phyloP scores from a whole-genome alignment of 257 asterid genomes.

The Gardenia jasminoides region DNA sequence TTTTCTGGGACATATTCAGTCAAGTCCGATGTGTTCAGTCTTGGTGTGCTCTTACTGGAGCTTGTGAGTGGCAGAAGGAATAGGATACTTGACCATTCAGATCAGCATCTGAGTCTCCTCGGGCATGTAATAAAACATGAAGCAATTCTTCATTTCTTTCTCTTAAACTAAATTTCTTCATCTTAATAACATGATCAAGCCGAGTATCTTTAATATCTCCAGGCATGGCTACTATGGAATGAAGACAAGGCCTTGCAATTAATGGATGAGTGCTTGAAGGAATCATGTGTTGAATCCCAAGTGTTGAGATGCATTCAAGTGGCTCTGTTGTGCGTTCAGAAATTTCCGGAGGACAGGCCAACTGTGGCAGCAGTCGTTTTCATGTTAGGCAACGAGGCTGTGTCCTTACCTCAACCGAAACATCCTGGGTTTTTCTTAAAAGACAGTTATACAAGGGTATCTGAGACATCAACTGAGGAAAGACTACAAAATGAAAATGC shows the following conservation, averaged over 20 bases:
- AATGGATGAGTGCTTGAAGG: conserved; percentile 24
- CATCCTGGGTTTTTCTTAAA: conserved; percentile 34
- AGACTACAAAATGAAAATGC: background rate
- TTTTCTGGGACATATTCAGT: conserved; percentile 22
- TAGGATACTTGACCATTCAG: conserved; percentile 16
- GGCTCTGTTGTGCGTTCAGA: conserved; percentile 27
- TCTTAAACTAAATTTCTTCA: background rate
- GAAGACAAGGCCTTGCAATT: conserved; percentile 16
- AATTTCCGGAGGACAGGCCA: conserved; percentile 29
- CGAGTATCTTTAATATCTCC: background rate
- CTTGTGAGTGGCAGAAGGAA: conserved; percentile 25
- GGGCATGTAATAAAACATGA: conserved; percentile 24
- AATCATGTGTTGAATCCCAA: conserved; percentile 15
- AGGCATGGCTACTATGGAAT: conserved; percentile 34
- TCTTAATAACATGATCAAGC: background rate
- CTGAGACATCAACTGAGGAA: conserved; percentile 9
- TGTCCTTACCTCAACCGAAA: conserved; percentile 26
- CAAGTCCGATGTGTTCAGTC: conserved; percentile 29
- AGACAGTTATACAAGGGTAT: conserved; percentile 1
- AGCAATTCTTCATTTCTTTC: background rate
- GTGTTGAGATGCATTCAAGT: conserved; percentile 22
- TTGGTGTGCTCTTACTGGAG: conserved; percentile 26
- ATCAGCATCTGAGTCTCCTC: conserved; percentile 25
- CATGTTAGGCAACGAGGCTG: conserved; percentile 29
- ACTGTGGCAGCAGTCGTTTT: conserved; percentile 22